A percentile compares a stretch with the other conserved stretches of the same genome.
phyloP scores from a whole-genome alignment of 495 filamentous ascomycete genomes.

The Penicillium angulare region DNA sequence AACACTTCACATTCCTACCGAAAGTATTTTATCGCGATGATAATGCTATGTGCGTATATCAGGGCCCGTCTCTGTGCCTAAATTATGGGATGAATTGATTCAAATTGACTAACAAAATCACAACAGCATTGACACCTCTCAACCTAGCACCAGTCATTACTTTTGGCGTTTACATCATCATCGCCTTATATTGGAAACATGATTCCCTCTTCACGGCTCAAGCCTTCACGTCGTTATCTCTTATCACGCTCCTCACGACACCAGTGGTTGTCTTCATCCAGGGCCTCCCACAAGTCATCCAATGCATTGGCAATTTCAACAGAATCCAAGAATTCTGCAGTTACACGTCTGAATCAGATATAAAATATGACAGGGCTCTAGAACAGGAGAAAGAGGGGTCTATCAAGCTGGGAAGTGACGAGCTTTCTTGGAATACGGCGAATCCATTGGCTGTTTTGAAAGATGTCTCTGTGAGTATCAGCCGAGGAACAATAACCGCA shows the following conservation, averaged over 20 bases:
- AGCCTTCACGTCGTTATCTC: constrained; percentile 53
- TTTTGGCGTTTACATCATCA: constrained; percentile 5
- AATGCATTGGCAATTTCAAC: background rate
- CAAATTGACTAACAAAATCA: no score
- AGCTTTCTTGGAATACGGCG: background rate
- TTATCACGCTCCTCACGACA: constrained; percentile 47
- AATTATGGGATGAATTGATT: no score
- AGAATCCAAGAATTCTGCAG: background rate
- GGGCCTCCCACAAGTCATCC: background rate
- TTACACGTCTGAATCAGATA: no score
- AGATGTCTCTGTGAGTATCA: background rate
- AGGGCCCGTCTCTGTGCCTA: no score
- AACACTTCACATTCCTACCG: background rate
- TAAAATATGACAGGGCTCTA: no score
- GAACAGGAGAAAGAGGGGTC: no score
- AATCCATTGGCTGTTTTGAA: background rate
- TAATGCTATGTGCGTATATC: background rate
- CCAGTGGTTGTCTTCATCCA: constrained; percentile 29
- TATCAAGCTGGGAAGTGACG: background rate
- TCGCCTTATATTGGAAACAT: constrained; percentile 29
- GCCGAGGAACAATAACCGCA: background rate
- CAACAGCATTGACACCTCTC: no score
- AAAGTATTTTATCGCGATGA: background rate
- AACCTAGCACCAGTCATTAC: background rate
- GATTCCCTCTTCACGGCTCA: constrained; percentile 40